These are phyloP conservation scores for Gaultheria prostrata DNA, from an alignment of 148 eudicot species.

Conservation along the genomic window DNA sequence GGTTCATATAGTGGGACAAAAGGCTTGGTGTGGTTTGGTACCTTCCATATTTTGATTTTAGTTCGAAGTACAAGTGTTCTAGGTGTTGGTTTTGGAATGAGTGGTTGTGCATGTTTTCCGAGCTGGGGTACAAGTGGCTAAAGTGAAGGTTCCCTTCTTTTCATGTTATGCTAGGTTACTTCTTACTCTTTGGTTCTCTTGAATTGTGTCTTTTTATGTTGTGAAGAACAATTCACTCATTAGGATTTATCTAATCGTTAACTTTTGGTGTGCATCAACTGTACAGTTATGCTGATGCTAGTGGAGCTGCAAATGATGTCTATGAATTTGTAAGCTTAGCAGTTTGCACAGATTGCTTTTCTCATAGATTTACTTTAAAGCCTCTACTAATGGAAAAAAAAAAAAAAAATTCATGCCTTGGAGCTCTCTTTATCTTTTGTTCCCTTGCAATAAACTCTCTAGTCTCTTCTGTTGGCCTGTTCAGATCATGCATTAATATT, in stretches of 20 bases:
- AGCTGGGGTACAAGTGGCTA: neutral
- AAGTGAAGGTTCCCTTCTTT: neutral
- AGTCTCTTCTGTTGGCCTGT: neutral
- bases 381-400: neutral
- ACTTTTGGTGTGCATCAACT: neutral
- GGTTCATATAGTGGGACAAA: neutral
- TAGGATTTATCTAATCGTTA: neutral
- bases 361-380: neutral
- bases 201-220: neutral
- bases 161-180: neutral
- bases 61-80: neutral
- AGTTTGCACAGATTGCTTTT: neutral
- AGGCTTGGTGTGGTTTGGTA: neutral
- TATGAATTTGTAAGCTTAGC: conserved; percentile 64
- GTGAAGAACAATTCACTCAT: neutral
- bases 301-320: conserved; percentile 73
- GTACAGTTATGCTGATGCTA: conserved; percentile 67
- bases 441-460: neutral
- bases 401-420: neutral
- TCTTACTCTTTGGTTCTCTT: neutral
- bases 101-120: neutral
- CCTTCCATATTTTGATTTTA: neutral
- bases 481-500: conserved; percentile 4
- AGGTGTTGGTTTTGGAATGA: neutral
- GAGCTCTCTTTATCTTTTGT: neutral